Evolutionary conservation across 176 grass and related monocot species (phyloP).

Genomic region (Hsuehochloa calcarea): DNA sequence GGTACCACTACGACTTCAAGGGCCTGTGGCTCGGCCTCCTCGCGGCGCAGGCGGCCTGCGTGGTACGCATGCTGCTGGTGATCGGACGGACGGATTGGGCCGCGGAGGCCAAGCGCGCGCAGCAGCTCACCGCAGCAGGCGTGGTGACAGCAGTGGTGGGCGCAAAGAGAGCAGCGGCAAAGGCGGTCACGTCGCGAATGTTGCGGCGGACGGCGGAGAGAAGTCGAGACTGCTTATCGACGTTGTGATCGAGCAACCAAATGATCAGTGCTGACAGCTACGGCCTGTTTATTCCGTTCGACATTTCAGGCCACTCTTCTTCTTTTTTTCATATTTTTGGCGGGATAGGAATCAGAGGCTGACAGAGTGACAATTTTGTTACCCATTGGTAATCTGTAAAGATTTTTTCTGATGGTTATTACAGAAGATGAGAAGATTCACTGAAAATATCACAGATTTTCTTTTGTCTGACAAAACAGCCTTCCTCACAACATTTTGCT

Average conservation of each 20-base stretch:
- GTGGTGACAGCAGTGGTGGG: neutral
- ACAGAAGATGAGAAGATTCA: constrained; percentile 18
- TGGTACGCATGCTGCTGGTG: constrained; percentile 66
- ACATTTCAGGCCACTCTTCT: neutral
- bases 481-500: neutral
- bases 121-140: constrained; percentile 53
- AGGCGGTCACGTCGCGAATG: neutral
- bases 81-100: constrained; percentile 66
- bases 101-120: constrained; percentile 58
- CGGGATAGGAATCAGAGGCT: constrained; percentile 43
- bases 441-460: neutral
- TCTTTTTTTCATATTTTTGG: constrained; percentile 34
- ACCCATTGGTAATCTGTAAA: constrained; percentile 45
- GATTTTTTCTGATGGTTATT: neutral
- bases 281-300: neutral
- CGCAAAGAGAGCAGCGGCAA: neutral
- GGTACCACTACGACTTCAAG: constrained; percentile 63
- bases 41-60: constrained; percentile 63
- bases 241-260: constrained; percentile 36
- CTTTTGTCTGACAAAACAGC: neutral
- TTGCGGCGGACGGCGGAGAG: neutral
- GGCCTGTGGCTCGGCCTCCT: constrained; percentile 82
- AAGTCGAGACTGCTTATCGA: constrained; percentile 8
- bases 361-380: constrained; percentile 48
- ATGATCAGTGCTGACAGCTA: constrained; percentile 36